Base-by-base conservation (phyloP, 768 basidiomycete genomes). In the Pleurotus eryngii region DNA sequence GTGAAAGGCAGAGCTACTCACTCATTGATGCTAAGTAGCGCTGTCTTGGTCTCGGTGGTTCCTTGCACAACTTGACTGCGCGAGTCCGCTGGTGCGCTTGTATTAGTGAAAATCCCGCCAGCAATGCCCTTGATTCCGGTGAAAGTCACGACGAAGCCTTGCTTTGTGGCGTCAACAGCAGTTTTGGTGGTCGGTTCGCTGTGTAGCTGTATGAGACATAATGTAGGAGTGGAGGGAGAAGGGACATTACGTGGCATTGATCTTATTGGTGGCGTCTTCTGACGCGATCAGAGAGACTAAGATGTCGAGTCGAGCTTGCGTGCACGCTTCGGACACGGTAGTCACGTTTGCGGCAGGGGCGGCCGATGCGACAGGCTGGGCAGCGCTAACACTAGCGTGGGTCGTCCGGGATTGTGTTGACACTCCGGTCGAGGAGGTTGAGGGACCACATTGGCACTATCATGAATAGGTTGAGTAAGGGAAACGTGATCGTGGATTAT, bases 291-390 rank as follows among this genome's bases (percentile, higher is more conserved):
- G 51, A 39, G 37, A 39, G 20, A 54, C 38, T 4, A 54, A 15
- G 20, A 54, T 54, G 39, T 54, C 22, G 18, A 54, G 51, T 17
- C 51, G 51, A 17, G 51, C 51, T n/a, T 54, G 51, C 14, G 51
- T 54, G 20, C 51, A 54, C 11, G 51, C 51, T 15, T 37, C 49
- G 17, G 49, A 50, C 30, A 30, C 30, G 7, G 30, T 8, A 30
- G 30, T 37, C 14, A 18, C 27, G 27, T 35, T 50, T 35, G 49
- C 30, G 6, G 30, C 7, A 30, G 30, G 30, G 9, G 30, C 8
- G 2, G 30, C 30, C 3, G 30, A 30, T 30, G 30, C 30, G 9
- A 8, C 30, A 6, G 30, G 30, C 30, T 30, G 30, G 8, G 30
- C 30, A 30, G 30, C 30, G 9, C 8, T 30, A 11, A 9, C 30